phyloP scores from a whole-genome alignment of 2,329 filamentous ascomycete genomes.

The Neofusicoccum sp. region DNA sequence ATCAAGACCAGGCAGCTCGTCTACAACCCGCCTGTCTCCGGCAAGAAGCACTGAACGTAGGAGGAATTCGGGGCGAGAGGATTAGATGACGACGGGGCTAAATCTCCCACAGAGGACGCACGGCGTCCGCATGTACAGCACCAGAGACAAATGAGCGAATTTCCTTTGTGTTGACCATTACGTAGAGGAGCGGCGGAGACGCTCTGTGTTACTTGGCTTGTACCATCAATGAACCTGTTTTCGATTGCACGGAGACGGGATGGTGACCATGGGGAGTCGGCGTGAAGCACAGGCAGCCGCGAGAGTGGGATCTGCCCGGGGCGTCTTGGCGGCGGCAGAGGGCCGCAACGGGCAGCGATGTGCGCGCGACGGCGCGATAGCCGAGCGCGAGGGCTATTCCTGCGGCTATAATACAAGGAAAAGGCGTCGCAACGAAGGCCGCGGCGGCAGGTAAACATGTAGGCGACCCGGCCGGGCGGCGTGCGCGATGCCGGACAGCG shows the following conservation, averaged over 20 bases:
- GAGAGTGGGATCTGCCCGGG: constrained; percentile 14
- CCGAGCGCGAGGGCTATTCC: neutral
- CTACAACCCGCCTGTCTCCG: constrained; percentile 68
- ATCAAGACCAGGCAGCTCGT: constrained; percentile 93
- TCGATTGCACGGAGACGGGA: neutral
- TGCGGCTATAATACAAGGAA: neutral
- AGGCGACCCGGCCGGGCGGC: constrained; percentile 14
- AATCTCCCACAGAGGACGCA: neutral
- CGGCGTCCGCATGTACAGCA: constrained; percentile 17
- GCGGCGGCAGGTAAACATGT: constrained; percentile 1
- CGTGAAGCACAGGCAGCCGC: neutral
- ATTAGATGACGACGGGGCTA: neutral
- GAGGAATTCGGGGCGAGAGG: neutral
- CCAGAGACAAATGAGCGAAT: constrained; percentile 17
- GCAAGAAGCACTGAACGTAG: constrained; percentile 12
- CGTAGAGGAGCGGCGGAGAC: constrained; percentile 16
- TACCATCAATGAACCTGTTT: constrained; percentile 16
- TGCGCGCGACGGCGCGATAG: neutral
- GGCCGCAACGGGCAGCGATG: constrained; percentile 1
- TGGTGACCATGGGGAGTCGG: neutral
- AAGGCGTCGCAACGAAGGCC: neutral
- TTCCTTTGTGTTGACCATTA: constrained; percentile 20
- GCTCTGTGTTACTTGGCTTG: constrained; percentile 16
- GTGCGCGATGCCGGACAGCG: constrained; percentile 15
- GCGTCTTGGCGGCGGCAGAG: neutral